Evolutionary conservation across 768 basidiomycete genomes (phyloP).

Genomic region (Dacryopinax spathularia): DNA sequence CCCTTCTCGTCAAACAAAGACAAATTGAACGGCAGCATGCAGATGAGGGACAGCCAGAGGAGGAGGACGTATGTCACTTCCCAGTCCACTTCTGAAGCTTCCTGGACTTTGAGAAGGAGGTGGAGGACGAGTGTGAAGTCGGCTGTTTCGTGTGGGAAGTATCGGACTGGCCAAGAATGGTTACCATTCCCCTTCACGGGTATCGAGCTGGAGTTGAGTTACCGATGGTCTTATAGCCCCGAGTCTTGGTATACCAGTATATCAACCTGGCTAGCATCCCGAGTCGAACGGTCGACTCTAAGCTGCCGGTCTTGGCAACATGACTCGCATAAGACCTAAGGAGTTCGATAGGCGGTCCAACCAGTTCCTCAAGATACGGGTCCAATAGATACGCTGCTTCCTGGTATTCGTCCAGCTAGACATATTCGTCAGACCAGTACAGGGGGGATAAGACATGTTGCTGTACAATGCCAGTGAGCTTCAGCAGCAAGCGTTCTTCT

Average conservation of each 20-base stretch:
- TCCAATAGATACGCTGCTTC: conserved; percentile 89
- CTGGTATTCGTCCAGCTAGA: conserved; percentile 75
- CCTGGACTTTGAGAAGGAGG: conserved; percentile 32
- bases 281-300: conserved; percentile 30
- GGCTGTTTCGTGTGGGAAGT: conserved; percentile 82
- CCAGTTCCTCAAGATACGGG: conserved; percentile 67
- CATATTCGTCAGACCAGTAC: neutral
- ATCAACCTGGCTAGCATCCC: conserved; percentile 46
- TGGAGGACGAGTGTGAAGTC: conserved; percentile 64
- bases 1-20: conserved; percentile 50
- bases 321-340: conserved; percentile 43
- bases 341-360: conserved; percentile 54
- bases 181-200: no score
- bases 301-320: conserved; percentile 21
- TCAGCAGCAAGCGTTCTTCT: conserved; percentile 32
- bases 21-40: conserved; percentile 86
- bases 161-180: conserved; percentile 79
- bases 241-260: conserved; percentile 70
- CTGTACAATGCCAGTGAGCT: conserved; percentile 36
- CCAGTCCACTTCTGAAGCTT: conserved; percentile 45
- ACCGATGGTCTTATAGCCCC: conserved; percentile 89
- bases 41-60: conserved; percentile 87
- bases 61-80: conserved; percentile 67
- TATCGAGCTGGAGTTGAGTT: conserved; percentile 22
- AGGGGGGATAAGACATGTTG: conserved; percentile 4